Evolutionary conservation across 176 grass and related monocot species (phyloP).

Genomic region (Bromus sterilis): DNA sequence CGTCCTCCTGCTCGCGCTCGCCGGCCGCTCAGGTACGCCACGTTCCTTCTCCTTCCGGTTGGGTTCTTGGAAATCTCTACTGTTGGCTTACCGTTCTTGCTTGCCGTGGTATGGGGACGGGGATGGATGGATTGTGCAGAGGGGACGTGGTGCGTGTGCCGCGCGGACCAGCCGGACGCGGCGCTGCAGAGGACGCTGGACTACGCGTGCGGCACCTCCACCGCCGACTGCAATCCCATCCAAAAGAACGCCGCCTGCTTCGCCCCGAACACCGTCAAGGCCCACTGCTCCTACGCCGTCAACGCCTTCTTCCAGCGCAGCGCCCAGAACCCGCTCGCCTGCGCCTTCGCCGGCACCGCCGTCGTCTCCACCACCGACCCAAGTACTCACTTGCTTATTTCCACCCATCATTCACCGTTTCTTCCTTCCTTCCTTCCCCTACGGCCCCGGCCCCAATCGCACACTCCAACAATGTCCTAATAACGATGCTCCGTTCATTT

Average conservation of each 20-base stretch:
- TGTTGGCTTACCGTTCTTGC: background rate
- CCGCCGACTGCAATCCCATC: constrained; percentile 67
- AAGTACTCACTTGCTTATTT: constrained; percentile 33
- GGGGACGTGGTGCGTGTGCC: constrained; percentile 75
- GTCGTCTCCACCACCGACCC: constrained; percentile 39
- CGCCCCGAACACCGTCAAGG: constrained; percentile 58
- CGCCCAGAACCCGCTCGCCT: constrained; percentile 49
- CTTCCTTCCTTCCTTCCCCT: background rate
- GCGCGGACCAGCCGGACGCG: constrained; percentile 25
- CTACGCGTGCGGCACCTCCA: constrained; percentile 74
- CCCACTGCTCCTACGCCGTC: constrained; percentile 88
- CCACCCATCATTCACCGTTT: background rate
- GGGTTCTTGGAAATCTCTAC: background rate
- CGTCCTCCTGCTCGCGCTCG: background rate
- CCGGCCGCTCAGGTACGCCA: constrained; percentile 27
- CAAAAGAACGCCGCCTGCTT: constrained; percentile 54
- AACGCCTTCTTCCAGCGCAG: constrained; percentile 90
- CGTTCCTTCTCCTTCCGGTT: background rate
- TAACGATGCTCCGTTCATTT: background rate
- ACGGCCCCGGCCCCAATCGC: background rate
- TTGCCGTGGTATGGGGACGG: background rate
- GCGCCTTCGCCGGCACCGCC: constrained; percentile 59
- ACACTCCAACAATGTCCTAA: background rate
- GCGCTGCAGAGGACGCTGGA: constrained; percentile 73
- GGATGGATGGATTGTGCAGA: constrained; percentile 37